A percentile compares a stretch with the other conserved stretches of the same genome.
Conservation (phyloP, 139 green algal genomes). For the Chlamydomonas asymmetrica region DNA sequence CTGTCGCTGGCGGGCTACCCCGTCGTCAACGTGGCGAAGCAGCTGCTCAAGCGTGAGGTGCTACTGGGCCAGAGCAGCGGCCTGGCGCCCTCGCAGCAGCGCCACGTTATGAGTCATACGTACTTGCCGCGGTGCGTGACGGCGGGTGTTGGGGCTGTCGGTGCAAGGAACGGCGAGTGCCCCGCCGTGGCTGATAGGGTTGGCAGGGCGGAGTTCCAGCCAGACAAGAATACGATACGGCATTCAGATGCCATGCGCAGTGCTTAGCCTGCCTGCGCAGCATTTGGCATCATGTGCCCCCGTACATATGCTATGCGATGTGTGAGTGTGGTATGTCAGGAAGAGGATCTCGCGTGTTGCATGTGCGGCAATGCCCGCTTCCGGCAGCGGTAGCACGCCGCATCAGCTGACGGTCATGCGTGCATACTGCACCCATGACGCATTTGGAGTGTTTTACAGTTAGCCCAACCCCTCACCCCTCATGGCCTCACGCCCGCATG, state of each 20-base stretch:
- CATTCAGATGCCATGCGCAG: background rate
- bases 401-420: background rate
- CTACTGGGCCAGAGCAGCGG: conserved; percentile 1
- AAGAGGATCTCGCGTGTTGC: no score
- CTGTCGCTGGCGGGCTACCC: no score
- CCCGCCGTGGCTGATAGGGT: no score
- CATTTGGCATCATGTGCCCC: no score
- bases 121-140: background rate
- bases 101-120: conserved; percentile 21
- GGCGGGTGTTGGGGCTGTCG: background rate
- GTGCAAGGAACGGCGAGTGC: no score
- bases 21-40: conserved; percentile 22
- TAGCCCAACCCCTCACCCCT: background rate
- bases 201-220: background rate
- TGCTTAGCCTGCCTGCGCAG: no score
- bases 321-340: no score
- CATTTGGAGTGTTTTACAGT: background rate
- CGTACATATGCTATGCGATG: no score
- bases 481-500: background rate
- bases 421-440: background rate
- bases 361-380: no score
- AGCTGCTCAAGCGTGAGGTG: conserved; percentile 40
- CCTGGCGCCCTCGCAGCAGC: conserved; percentile 28
- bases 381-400: no score
- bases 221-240: background rate